These are phyloP conservation scores for Omphalotus guepiniiformis DNA, from an alignment of 768 basidiomycete species.

Conservation along the genomic window DNA sequence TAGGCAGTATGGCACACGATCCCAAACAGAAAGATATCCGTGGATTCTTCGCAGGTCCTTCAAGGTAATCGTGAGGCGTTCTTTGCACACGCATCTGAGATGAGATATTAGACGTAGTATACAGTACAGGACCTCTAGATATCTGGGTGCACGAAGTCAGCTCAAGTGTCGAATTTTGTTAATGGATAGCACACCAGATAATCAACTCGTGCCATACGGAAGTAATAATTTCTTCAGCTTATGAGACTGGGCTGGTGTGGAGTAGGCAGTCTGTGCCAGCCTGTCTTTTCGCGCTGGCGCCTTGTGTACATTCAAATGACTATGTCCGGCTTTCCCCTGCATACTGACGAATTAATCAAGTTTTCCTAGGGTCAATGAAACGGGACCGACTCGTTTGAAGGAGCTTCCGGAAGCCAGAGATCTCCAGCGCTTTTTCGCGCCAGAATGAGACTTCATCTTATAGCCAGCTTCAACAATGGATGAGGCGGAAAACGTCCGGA, in stretches of 20 bases:
- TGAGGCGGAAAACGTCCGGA: constrained; percentile 58
- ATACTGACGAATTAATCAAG: not conserved
- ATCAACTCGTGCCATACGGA: constrained; percentile 53
- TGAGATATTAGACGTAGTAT: not conserved
- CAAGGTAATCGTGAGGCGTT: not conserved
- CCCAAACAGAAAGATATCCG: constrained; percentile 73
- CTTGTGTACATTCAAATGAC: constrained; percentile 71
- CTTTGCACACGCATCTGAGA: too few species aligned
- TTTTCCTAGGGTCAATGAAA: not conserved
- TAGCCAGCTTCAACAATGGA: constrained; percentile 53
- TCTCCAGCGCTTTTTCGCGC: constrained; percentile 78
- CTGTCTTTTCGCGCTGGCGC: constrained; percentile 60
- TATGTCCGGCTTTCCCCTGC: constrained; percentile 67
- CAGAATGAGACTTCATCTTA: constrained; percentile 77
- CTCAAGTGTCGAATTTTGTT: too few species aligned
- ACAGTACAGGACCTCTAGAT: not conserved
- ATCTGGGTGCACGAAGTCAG: too few species aligned
- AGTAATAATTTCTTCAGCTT: constrained; percentile 63
- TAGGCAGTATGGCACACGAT: constrained; percentile 67
- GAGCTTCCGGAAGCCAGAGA: constrained; percentile 56
- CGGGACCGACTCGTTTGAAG: constrained; percentile 68
- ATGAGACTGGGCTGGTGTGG: constrained; percentile 58
- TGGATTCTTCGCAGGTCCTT: constrained; percentile 52
- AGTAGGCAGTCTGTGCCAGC: constrained; percentile 62
- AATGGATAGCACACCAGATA: too few species aligned